Percentiles rank a stretch among this genome's conserved stretches.
phyloP scores from a whole-genome alignment of 2,329 filamentous ascomycete genomes.

The Ophiobolus disseminans region DNA sequence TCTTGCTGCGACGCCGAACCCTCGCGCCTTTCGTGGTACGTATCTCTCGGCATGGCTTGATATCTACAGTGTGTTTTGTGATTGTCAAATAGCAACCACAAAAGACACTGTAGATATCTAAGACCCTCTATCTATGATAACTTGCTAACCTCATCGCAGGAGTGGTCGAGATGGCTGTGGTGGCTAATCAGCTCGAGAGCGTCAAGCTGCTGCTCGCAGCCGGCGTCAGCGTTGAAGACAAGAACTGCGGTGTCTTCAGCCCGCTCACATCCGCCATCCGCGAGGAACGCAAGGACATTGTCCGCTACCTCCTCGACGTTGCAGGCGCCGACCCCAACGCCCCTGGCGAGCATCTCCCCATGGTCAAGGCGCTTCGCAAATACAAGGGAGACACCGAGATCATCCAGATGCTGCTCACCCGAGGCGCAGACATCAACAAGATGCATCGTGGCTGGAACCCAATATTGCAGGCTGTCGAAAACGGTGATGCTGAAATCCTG shows the following conservation, averaged over 20 bases:
- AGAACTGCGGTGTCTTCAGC: conserved; percentile 75
- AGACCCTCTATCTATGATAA: too few species aligned
- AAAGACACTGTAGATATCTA: too few species aligned
- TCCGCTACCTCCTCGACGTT: conserved; percentile 66
- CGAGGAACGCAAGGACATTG: conserved; percentile 67
- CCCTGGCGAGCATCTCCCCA: conserved; percentile 73
- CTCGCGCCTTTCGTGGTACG: conserved; percentile 69
- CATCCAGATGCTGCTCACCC: conserved; percentile 67
- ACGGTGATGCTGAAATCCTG: conserved; percentile 44
- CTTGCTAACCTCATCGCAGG: too few species aligned
- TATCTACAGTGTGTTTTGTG: too few species aligned
- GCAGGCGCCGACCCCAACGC: conserved; percentile 70
- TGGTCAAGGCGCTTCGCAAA: conserved; percentile 72
- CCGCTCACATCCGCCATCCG: conserved; percentile 72
- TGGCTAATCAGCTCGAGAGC: conserved; percentile 70
- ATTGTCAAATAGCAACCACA: too few species aligned
- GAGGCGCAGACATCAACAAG: conserved; percentile 72
- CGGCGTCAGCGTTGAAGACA: conserved; percentile 73
- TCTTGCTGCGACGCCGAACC: conserved; percentile 62
- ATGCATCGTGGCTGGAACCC: conserved; percentile 49
- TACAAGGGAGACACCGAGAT: conserved; percentile 67
- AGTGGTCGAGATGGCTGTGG: conserved; percentile 72
- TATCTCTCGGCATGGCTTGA: too few species aligned
- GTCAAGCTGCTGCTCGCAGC: conserved; percentile 70
- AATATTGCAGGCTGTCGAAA: conserved; percentile 45